Conservation (phyloP, 768 basidiomycete species). For the Rossbeevera mucosa region DNA sequence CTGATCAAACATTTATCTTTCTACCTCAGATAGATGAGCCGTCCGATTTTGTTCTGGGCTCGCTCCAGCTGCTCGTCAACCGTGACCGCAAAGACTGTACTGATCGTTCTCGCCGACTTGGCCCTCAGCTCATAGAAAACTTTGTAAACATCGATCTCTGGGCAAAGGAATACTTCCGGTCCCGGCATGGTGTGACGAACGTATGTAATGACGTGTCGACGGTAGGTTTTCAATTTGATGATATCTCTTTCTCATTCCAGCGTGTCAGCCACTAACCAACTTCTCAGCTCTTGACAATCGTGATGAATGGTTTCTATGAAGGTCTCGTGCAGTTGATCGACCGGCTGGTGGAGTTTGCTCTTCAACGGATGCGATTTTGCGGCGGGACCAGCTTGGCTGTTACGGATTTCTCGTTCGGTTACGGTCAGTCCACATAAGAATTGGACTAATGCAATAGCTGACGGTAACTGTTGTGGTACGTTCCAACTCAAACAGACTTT, state of each 20-base stretch:
- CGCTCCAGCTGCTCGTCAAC: slow-evolving; percentile 27
- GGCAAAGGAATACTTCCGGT: slow-evolving; percentile 27
- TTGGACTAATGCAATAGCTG: background rate
- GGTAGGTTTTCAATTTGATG: slow-evolving; percentile 11
- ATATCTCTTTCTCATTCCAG: background rate
- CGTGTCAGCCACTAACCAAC: background rate
- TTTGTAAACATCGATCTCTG: slow-evolving; percentile 27
- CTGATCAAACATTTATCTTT: slow-evolving; percentile 2
- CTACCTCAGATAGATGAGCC: slow-evolving; percentile 21
- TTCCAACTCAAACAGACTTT: slow-evolving; percentile 18
- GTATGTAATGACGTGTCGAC: slow-evolving; percentile 17
- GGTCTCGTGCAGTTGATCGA: slow-evolving; percentile 27
- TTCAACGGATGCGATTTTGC: slow-evolving; percentile 20
- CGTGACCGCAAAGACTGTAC: slow-evolving; percentile 13
- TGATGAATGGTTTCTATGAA: slow-evolving; percentile 30
- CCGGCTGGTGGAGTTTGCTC: slow-evolving; percentile 21
- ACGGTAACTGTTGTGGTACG: background rate
- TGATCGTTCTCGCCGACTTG: slow-evolving; percentile 20
- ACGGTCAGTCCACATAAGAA: slow-evolving; percentile 17
- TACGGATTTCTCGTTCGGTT: slow-evolving; percentile 28
- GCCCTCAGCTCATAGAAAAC: slow-evolving; percentile 30
- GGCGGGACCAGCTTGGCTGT: slow-evolving; percentile 16
- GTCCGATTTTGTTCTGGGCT: slow-evolving; percentile 22
- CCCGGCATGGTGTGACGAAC: slow-evolving; percentile 10
- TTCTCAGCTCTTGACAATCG: slow-evolving; percentile 25